A percentile compares a stretch with the other conserved stretches of the same genome.
These are phyloP conservation scores for Populus hybrid DNA, from an alignment of 441 rosid genomes.

Conservation along the genomic window DNA sequence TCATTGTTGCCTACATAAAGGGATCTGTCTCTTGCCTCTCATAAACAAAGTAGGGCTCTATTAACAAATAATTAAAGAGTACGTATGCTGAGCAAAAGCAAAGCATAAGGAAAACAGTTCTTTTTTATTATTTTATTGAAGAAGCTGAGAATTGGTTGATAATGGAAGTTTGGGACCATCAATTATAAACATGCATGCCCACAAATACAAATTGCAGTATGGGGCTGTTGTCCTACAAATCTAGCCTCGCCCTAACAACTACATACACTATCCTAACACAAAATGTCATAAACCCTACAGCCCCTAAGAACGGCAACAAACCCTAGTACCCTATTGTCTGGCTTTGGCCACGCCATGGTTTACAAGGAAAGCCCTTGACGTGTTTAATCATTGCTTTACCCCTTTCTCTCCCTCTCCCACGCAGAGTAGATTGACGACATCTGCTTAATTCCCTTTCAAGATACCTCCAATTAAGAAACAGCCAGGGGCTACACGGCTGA, in stretches of 20 bases:
- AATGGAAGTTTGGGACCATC: constrained; percentile 22
- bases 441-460: background rate
- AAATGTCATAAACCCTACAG: constrained; percentile 9
- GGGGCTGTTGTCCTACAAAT: background rate
- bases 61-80: background rate
- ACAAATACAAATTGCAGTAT: background rate
- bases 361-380: background rate
- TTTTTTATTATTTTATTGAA: background rate
- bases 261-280: background rate
- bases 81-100: background rate
- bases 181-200: background rate
- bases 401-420: constrained; percentile 1
- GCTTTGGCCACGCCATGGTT: background rate
- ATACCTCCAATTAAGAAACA: background rate
- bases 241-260: constrained; percentile 12
- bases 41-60: background rate
- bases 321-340: constrained; percentile 13
- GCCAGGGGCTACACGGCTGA: background rate
- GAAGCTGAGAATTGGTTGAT: background rate
- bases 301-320: constrained; percentile 11
- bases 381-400: constrained; percentile 13
- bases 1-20: background rate
- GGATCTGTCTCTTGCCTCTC: background rate
- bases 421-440: background rate
- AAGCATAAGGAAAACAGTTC: background rate